Conservation (phyloP, 2,329 filamentous ascomycete genomes). For the Hyphodiscus sp. region DNA sequence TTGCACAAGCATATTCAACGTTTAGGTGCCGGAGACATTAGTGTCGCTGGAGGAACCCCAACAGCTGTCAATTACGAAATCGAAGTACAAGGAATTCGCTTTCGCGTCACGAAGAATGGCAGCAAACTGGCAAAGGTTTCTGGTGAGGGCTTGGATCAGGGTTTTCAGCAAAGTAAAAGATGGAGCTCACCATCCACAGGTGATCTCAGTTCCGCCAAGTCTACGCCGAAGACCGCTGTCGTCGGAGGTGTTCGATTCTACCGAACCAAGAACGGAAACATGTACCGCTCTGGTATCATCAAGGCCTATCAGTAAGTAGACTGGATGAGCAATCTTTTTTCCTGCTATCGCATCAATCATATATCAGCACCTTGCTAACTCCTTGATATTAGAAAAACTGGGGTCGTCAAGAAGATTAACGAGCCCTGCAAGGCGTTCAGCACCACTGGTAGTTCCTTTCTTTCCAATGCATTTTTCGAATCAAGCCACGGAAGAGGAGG, state of each 20-base stretch:
- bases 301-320: conserved; percentile 62
- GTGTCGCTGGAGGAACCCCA: conserved; percentile 24
- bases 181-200: conserved; percentile 36
- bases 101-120: conserved; percentile 67
- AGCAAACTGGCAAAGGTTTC: conserved; percentile 73
- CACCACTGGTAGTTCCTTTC: conserved; percentile 55
- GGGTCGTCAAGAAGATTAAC: conserved; percentile 59
- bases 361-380: conserved; percentile 28
- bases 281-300: conserved; percentile 70
- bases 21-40: conserved; percentile 23
- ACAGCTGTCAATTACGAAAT: conserved; percentile 51
- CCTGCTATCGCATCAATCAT: conserved; percentile 3
- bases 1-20: conserved; percentile 42
- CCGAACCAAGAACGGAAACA: conserved; percentile 80
- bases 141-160: conserved; percentile 44
- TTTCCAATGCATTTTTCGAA: conserved; percentile 25
- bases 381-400: conserved; percentile 28
- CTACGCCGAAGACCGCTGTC: conserved; percentile 66
- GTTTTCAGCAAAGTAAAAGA: background rate
- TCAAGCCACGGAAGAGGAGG: conserved; percentile 17
- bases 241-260: conserved; percentile 77
- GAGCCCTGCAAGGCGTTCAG: conserved; percentile 69
- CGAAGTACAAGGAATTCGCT: conserved; percentile 64
- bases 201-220: conserved; percentile 53
- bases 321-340: conserved; percentile 31